These are phyloP conservation scores for Fagopyrum esculentum DNA, from an alignment of 148 eudicot species.

Conservation along the genomic window DNA sequence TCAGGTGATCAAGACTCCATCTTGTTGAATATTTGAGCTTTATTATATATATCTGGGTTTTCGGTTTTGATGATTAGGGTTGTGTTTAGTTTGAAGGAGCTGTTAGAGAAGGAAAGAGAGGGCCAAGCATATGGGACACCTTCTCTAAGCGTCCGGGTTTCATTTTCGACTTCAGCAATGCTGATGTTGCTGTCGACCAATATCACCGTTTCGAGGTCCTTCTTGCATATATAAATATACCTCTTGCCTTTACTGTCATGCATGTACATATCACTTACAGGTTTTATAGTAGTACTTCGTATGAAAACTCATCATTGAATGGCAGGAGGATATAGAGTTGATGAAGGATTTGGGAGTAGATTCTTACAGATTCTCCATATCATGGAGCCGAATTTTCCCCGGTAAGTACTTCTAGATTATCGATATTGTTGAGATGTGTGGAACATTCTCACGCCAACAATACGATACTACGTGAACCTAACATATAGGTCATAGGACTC, in stretches of 20 bases:
- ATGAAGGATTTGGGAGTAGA: conserved; percentile 96
- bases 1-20: conserved; percentile 34
- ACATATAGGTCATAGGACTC: no score
- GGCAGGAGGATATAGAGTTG: conserved; percentile 71
- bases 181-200: conserved; percentile 73
- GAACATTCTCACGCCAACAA: not conserved
- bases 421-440: not conserved
- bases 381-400: conserved; percentile 94
- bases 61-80: not conserved
- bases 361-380: conserved; percentile 96
- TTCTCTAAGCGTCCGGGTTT: conserved; percentile 56
- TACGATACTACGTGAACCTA: no score
- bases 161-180: conserved; percentile 87
- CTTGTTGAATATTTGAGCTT: not conserved
- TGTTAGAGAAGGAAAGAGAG: conserved; percentile 79
- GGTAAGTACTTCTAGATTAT: conserved; percentile 34
- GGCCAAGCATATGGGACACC: conserved; percentile 86
- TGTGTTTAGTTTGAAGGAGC: conserved; percentile 85
- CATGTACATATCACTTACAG: no score
- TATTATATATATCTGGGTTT: not conserved
- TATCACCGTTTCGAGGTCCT: conserved; percentile 84
- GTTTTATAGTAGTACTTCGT: not conserved
- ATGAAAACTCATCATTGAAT: not conserved
- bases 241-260: no score
- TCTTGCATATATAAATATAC: not conserved